Evolutionary conservation across 169 alveolate genomes (phyloP).

Genomic region (Perkinsus olseni): DNA sequence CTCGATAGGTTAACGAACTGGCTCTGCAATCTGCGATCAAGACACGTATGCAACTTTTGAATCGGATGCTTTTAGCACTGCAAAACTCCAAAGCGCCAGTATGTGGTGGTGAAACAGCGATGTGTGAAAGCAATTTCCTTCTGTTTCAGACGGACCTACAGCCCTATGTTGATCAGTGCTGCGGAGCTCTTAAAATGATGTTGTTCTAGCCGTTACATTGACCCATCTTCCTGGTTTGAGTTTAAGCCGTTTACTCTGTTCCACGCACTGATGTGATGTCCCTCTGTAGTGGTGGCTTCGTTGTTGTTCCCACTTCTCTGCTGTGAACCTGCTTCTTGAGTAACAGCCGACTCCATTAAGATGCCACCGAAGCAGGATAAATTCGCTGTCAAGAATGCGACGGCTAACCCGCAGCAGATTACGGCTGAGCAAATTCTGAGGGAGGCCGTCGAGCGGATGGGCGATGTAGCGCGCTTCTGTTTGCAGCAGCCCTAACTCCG

Average conservation of each 20-base stretch:
- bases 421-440: constrained; percentile 96
- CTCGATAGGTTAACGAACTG: not conserved
- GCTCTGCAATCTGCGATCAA: not conserved
- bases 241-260: not conserved
- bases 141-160: not conserved
- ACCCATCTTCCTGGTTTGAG: not conserved
- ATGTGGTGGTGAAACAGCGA: not conserved
- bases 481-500: not conserved
- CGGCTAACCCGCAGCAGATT: constrained; percentile 93
- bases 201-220: not conserved
- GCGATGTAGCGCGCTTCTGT: constrained; percentile 39
- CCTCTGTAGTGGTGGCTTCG: not conserved
- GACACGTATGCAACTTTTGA: not conserved
- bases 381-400: constrained; percentile 78
- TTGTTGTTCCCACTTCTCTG: not conserved
- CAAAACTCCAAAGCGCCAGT: not conserved
- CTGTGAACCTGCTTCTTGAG: not conserved
- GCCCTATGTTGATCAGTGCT: not conserved
- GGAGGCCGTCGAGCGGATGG: constrained; percentile 90
- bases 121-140: not conserved
- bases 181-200: not conserved
- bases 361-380: not conserved
- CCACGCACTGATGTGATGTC: not conserved
- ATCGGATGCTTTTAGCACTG: not conserved
- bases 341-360: not conserved